Percentiles rank a stretch among this genome's conserved stretches.
phyloP scores from a whole-genome alignment of 1,284 basidiomycete species.

The Inonotus hispidus region DNA sequence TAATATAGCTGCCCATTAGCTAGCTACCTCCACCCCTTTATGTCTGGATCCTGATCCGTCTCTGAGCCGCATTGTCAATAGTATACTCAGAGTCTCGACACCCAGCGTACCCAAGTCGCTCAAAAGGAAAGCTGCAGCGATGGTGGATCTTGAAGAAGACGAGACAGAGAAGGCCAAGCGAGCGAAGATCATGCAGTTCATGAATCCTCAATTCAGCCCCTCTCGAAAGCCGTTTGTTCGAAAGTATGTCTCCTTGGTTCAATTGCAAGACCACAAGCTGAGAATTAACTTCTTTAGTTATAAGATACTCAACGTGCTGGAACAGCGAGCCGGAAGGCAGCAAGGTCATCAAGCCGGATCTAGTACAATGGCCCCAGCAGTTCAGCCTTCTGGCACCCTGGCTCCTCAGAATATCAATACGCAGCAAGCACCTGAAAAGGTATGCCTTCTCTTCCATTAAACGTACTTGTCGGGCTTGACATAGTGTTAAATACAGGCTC shows the following conservation, averaged over 20 bases:
- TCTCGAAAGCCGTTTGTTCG: constrained; percentile 36
- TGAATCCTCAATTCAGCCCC: constrained; percentile 51
- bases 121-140: constrained; percentile 65
- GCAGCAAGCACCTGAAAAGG: constrained; percentile 1
- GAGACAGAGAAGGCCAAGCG: constrained; percentile 64
- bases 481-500: neutral
- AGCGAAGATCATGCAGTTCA: constrained; percentile 68
- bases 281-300: constrained; percentile 1
- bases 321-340: constrained; percentile 7
- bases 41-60: constrained; percentile 73
- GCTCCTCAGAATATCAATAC: neutral
- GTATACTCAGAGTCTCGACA: constrained; percentile 59
- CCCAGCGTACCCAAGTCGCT: constrained; percentile 63
- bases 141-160: constrained; percentile 62
- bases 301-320: constrained; percentile 14
- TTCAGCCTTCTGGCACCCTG: neutral
- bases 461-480: neutral
- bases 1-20: constrained; percentile 33
- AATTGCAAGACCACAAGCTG: constrained; percentile 11
- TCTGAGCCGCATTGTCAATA: constrained; percentile 66
- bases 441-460: neutral
- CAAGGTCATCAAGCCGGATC: neutral
- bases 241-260: constrained; percentile 33
- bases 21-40: constrained; percentile 64
- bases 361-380: neutral